Evolutionary conservation across 371 early-diverging fungal species (phyloP), one percentile per base, ranked within the genome.

Genomic region (Encephalitozoon romaleae): DNA sequence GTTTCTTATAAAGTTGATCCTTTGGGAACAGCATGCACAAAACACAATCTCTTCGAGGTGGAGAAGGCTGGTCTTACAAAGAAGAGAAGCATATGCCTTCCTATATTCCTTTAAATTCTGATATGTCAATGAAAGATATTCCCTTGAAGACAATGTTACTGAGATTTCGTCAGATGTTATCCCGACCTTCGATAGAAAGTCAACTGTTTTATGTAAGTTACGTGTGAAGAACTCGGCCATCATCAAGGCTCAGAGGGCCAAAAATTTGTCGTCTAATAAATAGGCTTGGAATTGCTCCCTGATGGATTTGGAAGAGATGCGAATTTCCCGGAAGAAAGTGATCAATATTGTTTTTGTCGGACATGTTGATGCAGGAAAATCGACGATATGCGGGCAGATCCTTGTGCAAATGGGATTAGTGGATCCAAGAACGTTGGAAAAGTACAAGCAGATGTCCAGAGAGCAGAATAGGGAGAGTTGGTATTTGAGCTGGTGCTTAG

Each of bases 361-460:
- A 80, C 96, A 98, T 91, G 97, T 96, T 89, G 97, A 98, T 86
- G 93, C 96, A 4, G 99, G 99, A 78, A 97, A 98, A 85, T 91
- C 91, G 45, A 98, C 99, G 6, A 86, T 94, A 72, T 93, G 95
- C 92, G 99, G 99, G 86, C 95, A 94, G 88, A 91, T 98, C 87
- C 92, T 97, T 87, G 93, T 94, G 90, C 91, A 94, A 88, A 91
- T 93, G 88, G 94, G 94, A 88, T 91, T 94, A 93, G 94, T 96
- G 85, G 94, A 93, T 88, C 91, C 92, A 89, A 92, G 96, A 90
- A 92, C 93, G 87, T 91, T 96, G 72, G 94, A 96, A 84, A 95
- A 95, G 91, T 95, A 94, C 89, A 94, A 93, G 88, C 91, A 94
- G 90, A 95, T 95, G 87, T 91, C 95, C 67, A 90, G 89, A 85